Base-by-base conservation (phyloP, 2,329 filamentous ascomycete species). In the Hypoxylon sp. region DNA sequence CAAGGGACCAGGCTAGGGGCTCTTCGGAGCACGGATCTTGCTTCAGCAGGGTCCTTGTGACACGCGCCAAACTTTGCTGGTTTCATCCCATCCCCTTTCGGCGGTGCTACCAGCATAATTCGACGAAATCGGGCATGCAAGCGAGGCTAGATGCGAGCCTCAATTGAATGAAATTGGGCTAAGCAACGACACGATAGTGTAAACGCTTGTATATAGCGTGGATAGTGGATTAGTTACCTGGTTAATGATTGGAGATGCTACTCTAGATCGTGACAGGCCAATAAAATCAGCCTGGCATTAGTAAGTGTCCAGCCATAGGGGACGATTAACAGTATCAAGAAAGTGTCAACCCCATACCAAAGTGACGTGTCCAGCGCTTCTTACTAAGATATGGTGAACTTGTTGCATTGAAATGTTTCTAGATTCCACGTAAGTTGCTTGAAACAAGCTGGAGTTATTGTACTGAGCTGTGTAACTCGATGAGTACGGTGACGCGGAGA, bases 41-140 rank as follows among this genome's bases (percentile, higher is more conserved):
- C 76, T 72, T 77, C 75, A 77, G 73, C 64, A 71, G 64, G 66
- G 61, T 53, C 69, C 63, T 62, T 75, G 76, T 71, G 71, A 77
- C 76, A 69, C 65, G 66, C 66, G 66, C 74, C 73, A 78, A 78
- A 78, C 76, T 68, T 37, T 37, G 44, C 69, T 31, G 53, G 76
- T 77, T 77, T 77, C 74, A 76, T 63, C 68, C 55, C 69, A 67
- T 66, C 71, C 55, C 73, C 66, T 70, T 69, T 70, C 62, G 53
- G n/a, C 35, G 40, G 48, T 42, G 11, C 60, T 35, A 46, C 48
- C 17, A 44, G 54, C 49, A 51, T 8, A 20, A 37, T 57, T 58
- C 31, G 42, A 62, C 50, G 14, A 59, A 67, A 53, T 20, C 3
- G 58, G 61, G 20, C 54, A 61, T 50, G 22, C 37, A 54, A 61